These are phyloP conservation scores for Skeletonema costatum DNA, from an alignment of 108 stramenopile species.

Conservation along the genomic window DNA sequence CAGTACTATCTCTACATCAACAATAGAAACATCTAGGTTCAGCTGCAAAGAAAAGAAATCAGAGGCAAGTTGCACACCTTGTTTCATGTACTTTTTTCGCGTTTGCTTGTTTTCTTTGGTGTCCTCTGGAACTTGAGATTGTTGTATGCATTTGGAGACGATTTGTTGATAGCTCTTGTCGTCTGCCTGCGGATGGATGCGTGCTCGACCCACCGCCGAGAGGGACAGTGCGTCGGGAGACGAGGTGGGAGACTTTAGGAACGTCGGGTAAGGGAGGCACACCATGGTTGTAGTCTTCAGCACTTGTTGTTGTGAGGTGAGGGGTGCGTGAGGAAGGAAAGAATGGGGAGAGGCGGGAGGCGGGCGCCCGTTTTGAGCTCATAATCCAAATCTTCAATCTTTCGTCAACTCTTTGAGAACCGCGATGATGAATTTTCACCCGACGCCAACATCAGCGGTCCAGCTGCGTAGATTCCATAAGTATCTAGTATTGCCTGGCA, in stretches of 20 bases:
- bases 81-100: slow-evolving; percentile 81
- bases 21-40: slow-evolving; percentile 69
- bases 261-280: slow-evolving; percentile 74
- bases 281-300: slow-evolving; percentile 53
- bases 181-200: slow-evolving; percentile 35
- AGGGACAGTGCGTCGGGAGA: slow-evolving; percentile 26
- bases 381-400: too few species aligned
- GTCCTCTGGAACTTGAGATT: slow-evolving; percentile 32
- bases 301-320: too few species aligned
- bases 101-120: slow-evolving; percentile 58
- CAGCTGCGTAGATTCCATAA: too few species aligned
- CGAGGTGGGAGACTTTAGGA: slow-evolving; percentile 44
- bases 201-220: slow-evolving; percentile 35
- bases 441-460: too few species aligned
- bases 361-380: too few species aligned
- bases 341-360: too few species aligned
- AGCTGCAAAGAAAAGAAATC: slow-evolving; percentile 59
- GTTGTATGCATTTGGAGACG: slow-evolving; percentile 55
- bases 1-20: slow-evolving; percentile 75
- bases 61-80: slow-evolving; percentile 70
- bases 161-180: slow-evolving; percentile 50
- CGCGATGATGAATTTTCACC: too few species aligned
- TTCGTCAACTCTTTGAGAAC: too few species aligned
- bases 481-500: too few species aligned
- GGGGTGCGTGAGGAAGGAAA: too few species aligned